These are phyloP conservation scores for Aechmea fasciata DNA, from an alignment of 176 grass and related monocot species.

Conservation along the genomic window DNA sequence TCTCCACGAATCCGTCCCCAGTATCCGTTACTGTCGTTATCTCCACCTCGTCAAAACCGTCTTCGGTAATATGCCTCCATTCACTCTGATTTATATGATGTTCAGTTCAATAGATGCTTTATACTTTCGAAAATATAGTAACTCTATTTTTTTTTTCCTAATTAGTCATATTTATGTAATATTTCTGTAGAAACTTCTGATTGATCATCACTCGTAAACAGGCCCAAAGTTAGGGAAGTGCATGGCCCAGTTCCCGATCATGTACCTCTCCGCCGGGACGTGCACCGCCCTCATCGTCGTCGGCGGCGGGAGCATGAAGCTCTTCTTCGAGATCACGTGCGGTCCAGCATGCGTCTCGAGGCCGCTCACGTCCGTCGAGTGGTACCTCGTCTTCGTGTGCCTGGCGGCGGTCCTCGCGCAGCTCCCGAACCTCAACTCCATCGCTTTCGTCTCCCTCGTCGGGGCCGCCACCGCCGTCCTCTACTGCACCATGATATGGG, in stretches of 20 bases:
- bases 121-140: too few species aligned
- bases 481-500: constrained; percentile 94
- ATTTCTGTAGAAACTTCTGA: neutral
- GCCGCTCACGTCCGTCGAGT: constrained; percentile 64
- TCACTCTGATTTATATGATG: neutral
- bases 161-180: neutral
- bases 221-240: constrained; percentile 58
- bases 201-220: constrained; percentile 10
- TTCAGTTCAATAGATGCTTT: neutral
- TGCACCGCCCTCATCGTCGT: constrained; percentile 77
- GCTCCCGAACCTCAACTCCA: constrained; percentile 97
- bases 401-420: constrained; percentile 60
- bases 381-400: constrained; percentile 90
- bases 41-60: constrained; percentile 51
- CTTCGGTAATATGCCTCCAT: constrained; percentile 43
- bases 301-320: constrained; percentile 75
- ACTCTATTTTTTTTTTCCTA: neutral
- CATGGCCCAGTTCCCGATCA: constrained; percentile 43
- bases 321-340: constrained; percentile 58
- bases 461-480: constrained; percentile 50
- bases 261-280: constrained; percentile 91
- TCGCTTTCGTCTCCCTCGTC: constrained; percentile 70
- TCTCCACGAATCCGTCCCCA: constrained; percentile 77
- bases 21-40: constrained; percentile 70
- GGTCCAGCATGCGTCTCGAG: constrained; percentile 35